A percentile compares a stretch with the other conserved stretches of the same genome.
These are phyloP conservation scores for Halenospora varia DNA, from an alignment of 495 filamentous ascomycete species.

Conservation along the genomic window DNA sequence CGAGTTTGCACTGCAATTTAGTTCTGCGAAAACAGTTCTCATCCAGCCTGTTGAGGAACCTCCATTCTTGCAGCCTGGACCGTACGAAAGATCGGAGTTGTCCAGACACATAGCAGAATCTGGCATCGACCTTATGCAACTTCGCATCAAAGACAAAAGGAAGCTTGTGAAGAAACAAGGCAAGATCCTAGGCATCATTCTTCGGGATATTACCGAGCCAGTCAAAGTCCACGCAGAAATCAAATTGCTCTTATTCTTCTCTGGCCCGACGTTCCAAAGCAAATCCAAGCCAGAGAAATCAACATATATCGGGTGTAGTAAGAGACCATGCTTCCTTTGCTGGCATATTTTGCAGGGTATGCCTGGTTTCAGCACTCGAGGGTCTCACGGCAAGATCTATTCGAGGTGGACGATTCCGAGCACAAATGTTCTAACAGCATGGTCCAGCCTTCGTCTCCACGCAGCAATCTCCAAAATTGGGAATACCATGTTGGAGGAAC, in stretches of 20 bases:
- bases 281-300: background rate
- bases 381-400: background rate
- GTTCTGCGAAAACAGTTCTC: background rate
- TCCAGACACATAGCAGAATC: background rate
- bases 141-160: background rate
- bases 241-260: background rate
- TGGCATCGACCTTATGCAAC: background rate
- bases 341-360: background rate
- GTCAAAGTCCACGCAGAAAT: background rate
- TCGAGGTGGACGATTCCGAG: background rate
- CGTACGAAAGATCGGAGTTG: background rate
- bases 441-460: background rate
- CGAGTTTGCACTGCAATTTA: conserved; percentile 1
- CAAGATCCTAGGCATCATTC: too few relatives aligned
- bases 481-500: background rate
- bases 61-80: background rate
- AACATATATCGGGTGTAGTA: background rate
- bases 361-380: background rate
- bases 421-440: background rate
- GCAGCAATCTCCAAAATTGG: background rate
- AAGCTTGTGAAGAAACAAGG: background rate
- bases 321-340: background rate
- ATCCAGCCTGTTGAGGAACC: background rate
- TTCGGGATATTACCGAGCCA: too few relatives aligned
- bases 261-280: background rate